These are phyloP conservation scores for Kwoniella bestiolae DNA, from an alignment of 768 basidiomycete genomes.

Conservation along the genomic window DNA sequence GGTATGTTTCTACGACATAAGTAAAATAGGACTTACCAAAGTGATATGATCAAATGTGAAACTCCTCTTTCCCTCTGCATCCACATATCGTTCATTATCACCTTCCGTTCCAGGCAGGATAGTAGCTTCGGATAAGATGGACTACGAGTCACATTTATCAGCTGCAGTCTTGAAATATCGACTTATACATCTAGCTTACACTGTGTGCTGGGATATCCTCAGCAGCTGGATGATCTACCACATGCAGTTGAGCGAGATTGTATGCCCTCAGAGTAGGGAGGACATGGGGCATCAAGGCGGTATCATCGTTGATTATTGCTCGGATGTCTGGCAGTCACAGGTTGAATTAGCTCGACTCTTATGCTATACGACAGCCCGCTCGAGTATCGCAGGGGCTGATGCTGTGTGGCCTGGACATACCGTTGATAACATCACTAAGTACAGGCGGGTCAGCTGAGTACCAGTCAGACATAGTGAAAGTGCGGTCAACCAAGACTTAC, in stretches of 20 bases:
- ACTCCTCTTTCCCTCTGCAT: constrained; percentile 75
- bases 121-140: constrained; percentile 77
- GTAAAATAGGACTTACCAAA: constrained; percentile 62
- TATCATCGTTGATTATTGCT: constrained; percentile 84
- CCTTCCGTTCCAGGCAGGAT: constrained; percentile 62
- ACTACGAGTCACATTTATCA: constrained; percentile 60
- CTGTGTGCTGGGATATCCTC: constrained; percentile 63
- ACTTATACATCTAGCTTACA: constrained; percentile 61
- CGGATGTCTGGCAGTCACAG: constrained; percentile 75
- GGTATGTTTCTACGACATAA: background rate
- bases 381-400: no score
- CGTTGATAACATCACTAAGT: constrained; percentile 77
- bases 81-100: constrained; percentile 74
- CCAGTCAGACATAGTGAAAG: background rate
- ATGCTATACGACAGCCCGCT: no score
- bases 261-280: constrained; percentile 79
- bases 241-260: constrained; percentile 84
- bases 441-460: background rate
- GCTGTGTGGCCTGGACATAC: constrained; percentile 62
- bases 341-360: background rate
- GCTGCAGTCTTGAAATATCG: constrained; percentile 4
- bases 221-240: constrained; percentile 78
- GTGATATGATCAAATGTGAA: constrained; percentile 85
- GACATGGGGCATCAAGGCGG: constrained; percentile 75
- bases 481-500: constrained; percentile 26